phyloP scores from a whole-genome alignment of 805 yeast species.

The Wickerhamomyces bisporus region DNA sequence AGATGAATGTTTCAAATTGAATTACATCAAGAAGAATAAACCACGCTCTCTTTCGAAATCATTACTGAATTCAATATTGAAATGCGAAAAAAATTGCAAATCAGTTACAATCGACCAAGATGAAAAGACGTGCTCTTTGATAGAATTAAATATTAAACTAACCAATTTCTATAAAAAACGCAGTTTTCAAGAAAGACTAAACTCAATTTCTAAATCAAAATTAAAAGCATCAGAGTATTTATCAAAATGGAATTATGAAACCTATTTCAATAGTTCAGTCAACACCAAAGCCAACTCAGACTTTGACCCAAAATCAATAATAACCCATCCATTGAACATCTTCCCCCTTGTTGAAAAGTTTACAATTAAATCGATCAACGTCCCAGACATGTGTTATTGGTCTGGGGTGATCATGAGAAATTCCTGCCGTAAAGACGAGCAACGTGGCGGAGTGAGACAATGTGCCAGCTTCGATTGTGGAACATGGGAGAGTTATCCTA shows the following conservation, averaged over 20 bases:
- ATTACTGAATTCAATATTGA: constrained; percentile 17
- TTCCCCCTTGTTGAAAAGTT: constrained; percentile 92
- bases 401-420: constrained; percentile 97
- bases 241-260: constrained; percentile 40
- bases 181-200: constrained; percentile 3
- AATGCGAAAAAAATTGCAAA: constrained; percentile 15
- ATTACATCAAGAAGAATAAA: constrained; percentile 2
- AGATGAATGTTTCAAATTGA: not conserved
- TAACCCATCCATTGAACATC: constrained; percentile 53
- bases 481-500: constrained; percentile 84
- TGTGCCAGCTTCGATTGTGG: constrained; percentile 94
- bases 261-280: constrained; percentile 25
- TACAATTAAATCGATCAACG: constrained; percentile 58
- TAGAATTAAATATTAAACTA: constrained; percentile 14
- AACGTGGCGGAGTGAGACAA: constrained; percentile 84
- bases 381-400: constrained; percentile 89
- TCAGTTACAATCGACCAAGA: constrained; percentile 6
- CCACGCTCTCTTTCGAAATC: constrained; percentile 11
- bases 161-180: constrained; percentile 16
- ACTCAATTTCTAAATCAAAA: constrained; percentile 6
- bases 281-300: constrained; percentile 17
- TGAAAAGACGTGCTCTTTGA: constrained; percentile 12
- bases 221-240: constrained; percentile 17
- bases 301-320: constrained; percentile 36
- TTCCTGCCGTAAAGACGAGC: constrained; percentile 87